Percentiles rank a stretch among this genome's conserved stretches.
Conservation (phyloP, 495 filamentous ascomycete genomes). For the Xylaria flabelliformis region DNA sequence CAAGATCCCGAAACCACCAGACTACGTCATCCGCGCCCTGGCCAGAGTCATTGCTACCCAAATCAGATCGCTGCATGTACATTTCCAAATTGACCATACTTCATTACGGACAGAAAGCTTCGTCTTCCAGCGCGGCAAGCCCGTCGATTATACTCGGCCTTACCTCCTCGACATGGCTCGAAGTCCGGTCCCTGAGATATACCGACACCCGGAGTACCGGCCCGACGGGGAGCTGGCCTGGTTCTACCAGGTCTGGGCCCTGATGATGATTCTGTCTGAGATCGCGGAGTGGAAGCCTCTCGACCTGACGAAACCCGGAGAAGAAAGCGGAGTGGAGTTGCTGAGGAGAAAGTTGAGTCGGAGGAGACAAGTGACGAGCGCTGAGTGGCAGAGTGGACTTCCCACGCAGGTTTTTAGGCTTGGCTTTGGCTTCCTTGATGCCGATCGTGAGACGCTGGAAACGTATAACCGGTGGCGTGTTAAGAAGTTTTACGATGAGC, state of each 20-base stretch:
- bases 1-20: background rate
- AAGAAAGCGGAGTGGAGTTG: background rate
- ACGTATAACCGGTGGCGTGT: slow-evolving; percentile 5
- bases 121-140: background rate
- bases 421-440: slow-evolving; percentile 8
- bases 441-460: slow-evolving; percentile 5
- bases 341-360: background rate
- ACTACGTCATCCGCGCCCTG: background rate
- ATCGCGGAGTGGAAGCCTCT: slow-evolving; percentile 11
- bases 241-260: slow-evolving; percentile 11
- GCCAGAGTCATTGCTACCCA: background rate
- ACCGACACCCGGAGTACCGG: slow-evolving; percentile 2
- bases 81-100: background rate
- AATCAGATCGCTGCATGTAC: slow-evolving; percentile 1
- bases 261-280: slow-evolving; percentile 14
- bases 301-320: background rate
- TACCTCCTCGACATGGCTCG: slow-evolving; percentile 7
- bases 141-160: background rate
- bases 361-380: background rate
- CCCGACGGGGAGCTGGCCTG: background rate
- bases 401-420: background rate
- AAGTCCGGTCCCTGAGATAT: background rate
- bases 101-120: slow-evolving; percentile 9
- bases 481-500: slow-evolving; percentile 11
- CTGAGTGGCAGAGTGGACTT: background rate